Evolutionary conservation across 2,329 filamentous ascomycete genomes (phyloP), one percentile per base, ranked within the genome.

Genomic region (Penicillium sp.): DNA sequence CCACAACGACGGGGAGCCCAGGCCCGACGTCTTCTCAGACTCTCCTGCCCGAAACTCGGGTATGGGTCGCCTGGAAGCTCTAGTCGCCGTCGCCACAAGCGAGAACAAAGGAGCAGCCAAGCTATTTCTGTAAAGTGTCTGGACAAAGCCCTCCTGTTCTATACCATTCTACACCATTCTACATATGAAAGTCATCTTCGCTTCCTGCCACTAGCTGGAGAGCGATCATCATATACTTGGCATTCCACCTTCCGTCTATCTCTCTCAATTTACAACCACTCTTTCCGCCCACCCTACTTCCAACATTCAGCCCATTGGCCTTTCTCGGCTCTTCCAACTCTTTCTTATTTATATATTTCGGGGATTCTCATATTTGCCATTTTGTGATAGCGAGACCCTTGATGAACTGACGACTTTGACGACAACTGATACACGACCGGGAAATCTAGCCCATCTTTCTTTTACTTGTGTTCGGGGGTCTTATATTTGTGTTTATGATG

Each of bases 31-130:
- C 29, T 72, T 71, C 47, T 59, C 68, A 21, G 65, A 70, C 55
- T 62, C 68, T 9, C 57, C 70, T 44, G 58, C 57, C 45, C 65
- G 70, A 36, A 70, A 73, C 33, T 67, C 68, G 38, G 77, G 75
- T 27, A 78, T 81, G 76, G 78, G 76, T 44, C 73, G 78, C 23
- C 69, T 81, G n/a, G 79, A 81, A 61, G 79, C 78, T 49, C 74
- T 81, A 47, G 79, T 81, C 41, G 79, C 79, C 25, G 79, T 80
- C 52, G 79, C 79, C 35, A 81, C 79, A 7, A 79, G 78, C 53
- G 78, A 78, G 59, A 76, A 78, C 53, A 75, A 76, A 60, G 68
- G 69, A 21, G 59, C 70, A 7, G 57, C 73, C 9, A 73, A 72
- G 58, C 60, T 75, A 45, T 74, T 70, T 53, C 54, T 69, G 57